Evolutionary conservation across 2,329 filamentous ascomycete genomes (phyloP), one percentile per base, ranked within the genome.

Genomic region (Pseudogymnoascus sp.): DNA sequence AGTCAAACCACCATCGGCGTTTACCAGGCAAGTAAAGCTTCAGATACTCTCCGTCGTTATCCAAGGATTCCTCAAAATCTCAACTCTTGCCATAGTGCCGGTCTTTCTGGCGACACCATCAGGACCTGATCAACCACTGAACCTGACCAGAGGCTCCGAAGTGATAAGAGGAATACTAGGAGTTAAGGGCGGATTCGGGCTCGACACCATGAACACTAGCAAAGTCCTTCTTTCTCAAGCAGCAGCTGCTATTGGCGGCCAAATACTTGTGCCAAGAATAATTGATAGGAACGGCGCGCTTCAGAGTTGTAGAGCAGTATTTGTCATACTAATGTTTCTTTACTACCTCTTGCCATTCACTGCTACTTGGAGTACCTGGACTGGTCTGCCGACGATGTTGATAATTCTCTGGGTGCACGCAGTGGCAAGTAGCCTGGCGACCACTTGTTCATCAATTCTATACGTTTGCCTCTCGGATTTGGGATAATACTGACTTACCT

Each of bases 1-100:
- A 28, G 60, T 14, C 21, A 25, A 18, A 14, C 25, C 25, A 31
- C 18, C 21, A 0, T 28, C 60, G 7, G 37, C 37, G 8, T 61
- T 61, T 61, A 61, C 36, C 18, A 61, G 28, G 6, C 60, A 61
- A 12, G 14, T 61, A 16, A 61, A 43, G 14, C 37, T 61, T 42
- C 60, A 61, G 21, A 61, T 61, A 31, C 16, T 61, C 25, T 61
- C 37, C 3, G 46, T 12, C 2, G 37, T 37, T 3, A 61, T 61
- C 14, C 37, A 31, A 12, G 60, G 60, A 16, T 61, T 61, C 9
- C 36, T 61, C 8, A 61, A 28, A 25, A 31, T 61, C 8, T 28
- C 60, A 18, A 43, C 37, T 8, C 36, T 43, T 46, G 37, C 37
- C 21, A 46, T 61, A 23, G 18, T 61, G 12, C 60, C 60, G 4